phyloP scores from a whole-genome alignment of 106 monocot genomes.

The Platanthera guangdongensis region DNA sequence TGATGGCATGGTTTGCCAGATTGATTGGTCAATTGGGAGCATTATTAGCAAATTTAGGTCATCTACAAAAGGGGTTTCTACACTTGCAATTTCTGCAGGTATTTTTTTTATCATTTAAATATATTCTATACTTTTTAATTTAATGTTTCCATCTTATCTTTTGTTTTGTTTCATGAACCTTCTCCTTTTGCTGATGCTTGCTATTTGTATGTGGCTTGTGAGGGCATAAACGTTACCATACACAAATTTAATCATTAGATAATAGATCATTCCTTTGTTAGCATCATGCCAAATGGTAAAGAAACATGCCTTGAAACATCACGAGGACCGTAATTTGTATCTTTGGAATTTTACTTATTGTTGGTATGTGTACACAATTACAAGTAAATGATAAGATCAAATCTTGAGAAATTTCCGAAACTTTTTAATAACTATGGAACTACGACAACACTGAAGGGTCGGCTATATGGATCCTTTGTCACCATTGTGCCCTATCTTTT shows the following conservation, averaged over 20 bases:
- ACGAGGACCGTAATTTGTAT: background rate
- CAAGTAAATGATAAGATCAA: too few relatives aligned
- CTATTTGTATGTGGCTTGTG: background rate
- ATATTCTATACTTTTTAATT: background rate
- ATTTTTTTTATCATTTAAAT: constrained; percentile 4
- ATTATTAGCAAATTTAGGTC: constrained; percentile 47
- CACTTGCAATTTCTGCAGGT: constrained; percentile 80
- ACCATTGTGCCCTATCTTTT: too few relatives aligned
- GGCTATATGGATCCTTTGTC: too few relatives aligned
- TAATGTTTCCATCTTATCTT: background rate
- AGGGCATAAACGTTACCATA: background rate
- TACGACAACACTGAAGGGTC: too few relatives aligned
- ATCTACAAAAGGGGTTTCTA: constrained; percentile 65
- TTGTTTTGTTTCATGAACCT: background rate
- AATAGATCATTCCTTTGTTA: background rate
- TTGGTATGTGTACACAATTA: too few relatives aligned
- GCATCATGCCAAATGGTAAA: background rate
- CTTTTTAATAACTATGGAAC: background rate
- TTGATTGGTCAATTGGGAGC: constrained; percentile 51
- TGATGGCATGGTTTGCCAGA: constrained; percentile 87
- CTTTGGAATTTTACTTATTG: too few relatives aligned
- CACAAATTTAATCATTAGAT: background rate
- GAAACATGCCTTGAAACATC: background rate
- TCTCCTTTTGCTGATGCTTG: background rate
- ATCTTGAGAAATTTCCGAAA: background rate